Conservation (phyloP, 1,284 basidiomycete genomes). For the Sutorius eximius region DNA sequence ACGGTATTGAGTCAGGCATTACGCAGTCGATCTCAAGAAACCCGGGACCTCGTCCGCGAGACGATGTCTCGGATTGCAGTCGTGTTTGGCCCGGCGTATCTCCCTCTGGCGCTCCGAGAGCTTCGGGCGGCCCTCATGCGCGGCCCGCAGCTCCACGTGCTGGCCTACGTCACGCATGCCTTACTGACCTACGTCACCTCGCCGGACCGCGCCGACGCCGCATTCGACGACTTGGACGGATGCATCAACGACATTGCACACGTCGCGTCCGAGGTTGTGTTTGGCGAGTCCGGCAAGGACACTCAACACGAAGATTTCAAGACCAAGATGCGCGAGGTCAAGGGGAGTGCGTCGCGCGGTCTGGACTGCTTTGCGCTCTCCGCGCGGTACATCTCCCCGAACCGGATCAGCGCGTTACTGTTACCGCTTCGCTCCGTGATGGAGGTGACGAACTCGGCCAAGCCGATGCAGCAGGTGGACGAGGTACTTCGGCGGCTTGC, state of each 20-base stretch:
- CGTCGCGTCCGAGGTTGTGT: conserved; percentile 90
- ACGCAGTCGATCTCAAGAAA: conserved; percentile 92
- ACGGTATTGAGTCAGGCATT: conserved; percentile 87
- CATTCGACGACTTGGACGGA: conserved; percentile 70
- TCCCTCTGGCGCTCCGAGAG: conserved; percentile 78
- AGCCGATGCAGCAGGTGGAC: conserved; percentile 85
- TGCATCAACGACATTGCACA: conserved; percentile 79
- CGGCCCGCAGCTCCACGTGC: conserved; percentile 92
- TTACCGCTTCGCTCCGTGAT: conserved; percentile 84
- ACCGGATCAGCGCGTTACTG: conserved; percentile 76
- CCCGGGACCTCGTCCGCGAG: conserved; percentile 85
- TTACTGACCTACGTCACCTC: conserved; percentile 80
- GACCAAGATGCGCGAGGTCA: conserved; percentile 92
- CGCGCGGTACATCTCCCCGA: conserved; percentile 75
- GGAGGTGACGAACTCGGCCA: conserved; percentile 81
- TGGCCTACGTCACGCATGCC: conserved; percentile 85
- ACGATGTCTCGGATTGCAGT: conserved; percentile 83
- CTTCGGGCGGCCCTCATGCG: conserved; percentile 81
- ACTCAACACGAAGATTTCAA: conserved; percentile 89
- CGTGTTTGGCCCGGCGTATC: conserved; percentile 72
- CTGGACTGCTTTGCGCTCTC: conserved; percentile 83
- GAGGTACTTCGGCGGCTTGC: conserved; percentile 86
- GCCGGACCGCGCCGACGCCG: conserved; percentile 46
- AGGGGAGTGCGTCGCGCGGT: conserved; percentile 74
- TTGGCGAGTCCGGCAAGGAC: conserved; percentile 92